Conservation (phyloP, 1,139 yeast genomes). For the Nadsonia starkeyi-henricii region DNA sequence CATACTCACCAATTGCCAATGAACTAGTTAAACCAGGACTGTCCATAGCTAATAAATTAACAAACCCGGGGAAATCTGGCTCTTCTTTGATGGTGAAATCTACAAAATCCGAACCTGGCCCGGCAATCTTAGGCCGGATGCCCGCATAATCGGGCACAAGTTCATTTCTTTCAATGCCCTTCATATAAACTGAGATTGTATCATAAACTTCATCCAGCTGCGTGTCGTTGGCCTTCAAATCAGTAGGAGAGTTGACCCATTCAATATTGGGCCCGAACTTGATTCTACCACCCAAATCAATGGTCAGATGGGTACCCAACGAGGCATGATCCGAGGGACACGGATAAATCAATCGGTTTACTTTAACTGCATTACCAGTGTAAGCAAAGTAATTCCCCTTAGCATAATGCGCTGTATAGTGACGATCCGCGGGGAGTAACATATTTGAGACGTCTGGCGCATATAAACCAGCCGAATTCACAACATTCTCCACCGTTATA, state of each 20-base stretch:
- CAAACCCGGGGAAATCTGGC: conserved; percentile 60
- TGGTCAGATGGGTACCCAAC: conserved; percentile 74
- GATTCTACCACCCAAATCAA: conserved; percentile 68
- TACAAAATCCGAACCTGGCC: conserved; percentile 39
- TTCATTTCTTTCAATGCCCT: conserved; percentile 36
- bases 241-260: conserved; percentile 44
- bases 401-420: conserved; percentile 49
- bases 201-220: conserved; percentile 42
- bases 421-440: conserved; percentile 50
- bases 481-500: conserved; percentile 41
- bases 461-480: conserved; percentile 68
- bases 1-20: conserved; percentile 70
- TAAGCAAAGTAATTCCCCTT: conserved; percentile 72
- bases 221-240: conserved; percentile 21
- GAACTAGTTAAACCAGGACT: conserved; percentile 81
- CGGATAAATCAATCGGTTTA: conserved; percentile 47
- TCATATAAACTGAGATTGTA: conserved; percentile 52
- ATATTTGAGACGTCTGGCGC: conserved; percentile 59
- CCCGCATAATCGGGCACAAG: conserved; percentile 65
- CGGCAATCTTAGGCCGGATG: conserved; percentile 60
- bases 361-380: conserved; percentile 31
- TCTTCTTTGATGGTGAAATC: conserved; percentile 62
- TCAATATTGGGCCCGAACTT: conserved; percentile 85
- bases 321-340: conserved; percentile 67
- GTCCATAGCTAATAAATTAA: conserved; percentile 71